Conservation (phyloP, 805 yeast species). For the Ogataea trehalophila region DNA sequence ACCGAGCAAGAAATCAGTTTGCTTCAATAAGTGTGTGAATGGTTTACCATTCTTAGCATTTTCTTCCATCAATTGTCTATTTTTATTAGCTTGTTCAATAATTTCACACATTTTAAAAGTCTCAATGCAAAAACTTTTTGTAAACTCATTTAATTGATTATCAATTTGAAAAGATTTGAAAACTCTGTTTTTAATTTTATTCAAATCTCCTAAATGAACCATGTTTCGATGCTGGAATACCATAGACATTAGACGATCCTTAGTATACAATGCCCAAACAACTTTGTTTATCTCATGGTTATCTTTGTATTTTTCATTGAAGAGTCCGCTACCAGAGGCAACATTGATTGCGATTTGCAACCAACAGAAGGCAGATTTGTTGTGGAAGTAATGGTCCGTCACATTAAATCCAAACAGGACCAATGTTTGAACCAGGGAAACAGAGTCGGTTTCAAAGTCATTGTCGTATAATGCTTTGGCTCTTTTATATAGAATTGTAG, state of each 20-base stretch:
- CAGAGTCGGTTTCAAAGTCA: slow-evolving; percentile 8
- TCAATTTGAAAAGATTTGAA: too few species aligned
- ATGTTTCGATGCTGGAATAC: too few species aligned
- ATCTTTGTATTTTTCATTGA: neutral
- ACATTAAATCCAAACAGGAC: slow-evolving; percentile 2
- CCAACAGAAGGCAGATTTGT: slow-evolving; percentile 8
- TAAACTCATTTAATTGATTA: neutral
- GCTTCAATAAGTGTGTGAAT: slow-evolving; percentile 4
- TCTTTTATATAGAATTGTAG: slow-evolving; percentile 30
- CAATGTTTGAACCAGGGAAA: slow-evolving; percentile 3
- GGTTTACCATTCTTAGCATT: neutral
- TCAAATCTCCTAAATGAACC: too few species aligned
- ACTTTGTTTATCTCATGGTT: slow-evolving; percentile 3
- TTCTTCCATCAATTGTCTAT: too few species aligned
- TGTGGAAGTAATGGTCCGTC: slow-evolving; percentile 3
- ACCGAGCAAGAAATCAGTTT: slow-evolving; percentile 5
- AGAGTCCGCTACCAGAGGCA: slow-evolving; percentile 6
- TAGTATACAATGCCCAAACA: slow-evolving; percentile 7
- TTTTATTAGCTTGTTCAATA: too few species aligned
- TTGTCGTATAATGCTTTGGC: slow-evolving; percentile 10
- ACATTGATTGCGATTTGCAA: slow-evolving; percentile 6
- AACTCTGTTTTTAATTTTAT: too few species aligned
- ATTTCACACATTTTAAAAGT: slow-evolving; percentile 1
- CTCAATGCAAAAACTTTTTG: neutral
- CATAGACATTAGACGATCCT: slow-evolving; percentile 5